Percentiles rank a stretch among this genome's conserved stretches.
Conservation (phyloP, 352 stramenopile genomes). For the Pythium aristosporum region DNA sequence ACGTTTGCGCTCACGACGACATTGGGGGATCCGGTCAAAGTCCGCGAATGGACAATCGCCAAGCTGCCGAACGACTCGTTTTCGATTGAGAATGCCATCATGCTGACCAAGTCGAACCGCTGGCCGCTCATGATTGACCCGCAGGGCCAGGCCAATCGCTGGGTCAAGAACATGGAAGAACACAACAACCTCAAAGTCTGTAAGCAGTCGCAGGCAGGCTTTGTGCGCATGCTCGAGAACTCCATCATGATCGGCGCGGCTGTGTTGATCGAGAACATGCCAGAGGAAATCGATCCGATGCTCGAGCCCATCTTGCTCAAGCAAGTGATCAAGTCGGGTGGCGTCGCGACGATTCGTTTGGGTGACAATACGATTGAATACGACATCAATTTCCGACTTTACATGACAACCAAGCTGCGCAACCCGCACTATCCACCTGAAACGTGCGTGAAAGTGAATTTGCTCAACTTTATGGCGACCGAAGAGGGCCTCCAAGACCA, state of each 20-base stretch:
- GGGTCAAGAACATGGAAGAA: conserved; percentile 95
- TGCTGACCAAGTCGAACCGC: conserved; percentile 89
- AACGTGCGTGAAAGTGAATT: conserved; percentile 95
- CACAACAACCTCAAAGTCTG: conserved; percentile 91
- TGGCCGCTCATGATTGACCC: conserved; percentile 98
- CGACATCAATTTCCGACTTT: conserved; percentile 91
- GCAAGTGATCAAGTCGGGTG: conserved; percentile 89
- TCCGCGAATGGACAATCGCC: conserved; percentile 94
- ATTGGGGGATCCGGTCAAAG: conserved; percentile 90
- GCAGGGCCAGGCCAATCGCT: conserved; percentile 93
- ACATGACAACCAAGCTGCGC: conserved; percentile 93
- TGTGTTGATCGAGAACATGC: conserved; percentile 93
- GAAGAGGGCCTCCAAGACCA: conserved; percentile 94
- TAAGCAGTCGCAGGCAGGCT: conserved; percentile 92
- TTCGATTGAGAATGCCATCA: conserved; percentile 95
- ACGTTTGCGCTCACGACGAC: conserved; percentile 83
- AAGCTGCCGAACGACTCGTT: conserved; percentile 95
- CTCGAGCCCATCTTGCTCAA: conserved; percentile 93
- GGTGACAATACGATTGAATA: conserved; percentile 95
- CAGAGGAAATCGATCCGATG: conserved; percentile 93
- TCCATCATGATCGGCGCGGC: conserved; percentile 92
- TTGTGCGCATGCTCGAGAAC: conserved; percentile 95
- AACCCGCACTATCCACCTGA: conserved; percentile 95
- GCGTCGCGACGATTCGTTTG: conserved; percentile 89
- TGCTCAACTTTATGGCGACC: conserved; percentile 97